Evolutionary conservation across 768 basidiomycete species (phyloP).

Genomic region (Hemileccinum rubropunctum): DNA sequence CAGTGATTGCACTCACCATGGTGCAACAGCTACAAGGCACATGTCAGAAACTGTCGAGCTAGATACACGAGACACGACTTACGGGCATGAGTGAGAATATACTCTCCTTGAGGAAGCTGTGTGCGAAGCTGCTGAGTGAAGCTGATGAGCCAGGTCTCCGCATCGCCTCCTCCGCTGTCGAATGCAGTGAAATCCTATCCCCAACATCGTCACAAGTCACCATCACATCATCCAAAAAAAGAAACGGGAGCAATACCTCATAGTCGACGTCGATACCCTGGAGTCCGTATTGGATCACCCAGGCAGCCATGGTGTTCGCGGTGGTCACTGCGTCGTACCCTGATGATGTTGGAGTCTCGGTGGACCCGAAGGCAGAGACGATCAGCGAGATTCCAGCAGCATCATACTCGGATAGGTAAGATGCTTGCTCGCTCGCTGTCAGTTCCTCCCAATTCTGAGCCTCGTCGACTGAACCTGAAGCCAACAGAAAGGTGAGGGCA

Average conservation of each 20-base stretch:
- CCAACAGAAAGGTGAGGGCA: constrained; percentile 41
- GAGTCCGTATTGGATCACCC: constrained; percentile 46
- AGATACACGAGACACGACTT: constrained; percentile 6
- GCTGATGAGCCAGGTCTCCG: constrained; percentile 34
- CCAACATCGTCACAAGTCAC: neutral
- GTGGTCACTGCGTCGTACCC: constrained; percentile 38
- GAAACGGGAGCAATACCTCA: constrained; percentile 27
- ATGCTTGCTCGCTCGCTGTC: constrained; percentile 34
- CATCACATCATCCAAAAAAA: neutral
- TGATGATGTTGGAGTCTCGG: constrained; percentile 39
- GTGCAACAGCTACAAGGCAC: constrained; percentile 15
- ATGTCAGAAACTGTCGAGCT: neutral
- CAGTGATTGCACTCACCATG: constrained; percentile 20
- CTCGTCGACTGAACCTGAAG: constrained; percentile 41
- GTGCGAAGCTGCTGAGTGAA: constrained; percentile 34
- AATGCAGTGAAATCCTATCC: constrained; percentile 35
- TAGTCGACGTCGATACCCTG: constrained; percentile 57
- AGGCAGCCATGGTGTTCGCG: constrained; percentile 45
- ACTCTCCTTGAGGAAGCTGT: constrained; percentile 32
- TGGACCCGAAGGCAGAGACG: constrained; percentile 53
- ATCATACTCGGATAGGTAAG: constrained; percentile 46
- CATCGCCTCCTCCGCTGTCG: constrained; percentile 35
- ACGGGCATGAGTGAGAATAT: constrained; percentile 37
- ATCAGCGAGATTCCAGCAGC: constrained; percentile 55
- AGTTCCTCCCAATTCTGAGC: constrained; percentile 45